A percentile compares a stretch with the other conserved stretches of the same genome.
These are phyloP conservation scores for Leishmania martiniquensis DNA, from an alignment of 208 protist genomes.

Conservation along the genomic window DNA sequence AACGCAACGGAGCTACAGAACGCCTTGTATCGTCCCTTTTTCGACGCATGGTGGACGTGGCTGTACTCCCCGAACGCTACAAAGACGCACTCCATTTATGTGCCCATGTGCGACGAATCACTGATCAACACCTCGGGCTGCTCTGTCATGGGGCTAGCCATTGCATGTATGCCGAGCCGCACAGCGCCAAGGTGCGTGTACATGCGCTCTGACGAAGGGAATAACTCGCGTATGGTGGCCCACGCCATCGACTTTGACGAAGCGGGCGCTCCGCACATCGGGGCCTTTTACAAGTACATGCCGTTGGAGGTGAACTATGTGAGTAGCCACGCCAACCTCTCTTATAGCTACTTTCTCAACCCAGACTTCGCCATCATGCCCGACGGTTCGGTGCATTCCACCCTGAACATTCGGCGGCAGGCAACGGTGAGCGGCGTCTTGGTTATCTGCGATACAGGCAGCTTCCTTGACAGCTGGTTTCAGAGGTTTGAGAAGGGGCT, in stretches of 20 bases:
- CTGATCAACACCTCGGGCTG: conserved; percentile 23
- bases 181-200: conserved; percentile 17
- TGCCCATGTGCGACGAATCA: conserved; percentile 37
- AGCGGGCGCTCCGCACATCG: not conserved
- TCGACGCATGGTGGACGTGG: conserved; percentile 34
- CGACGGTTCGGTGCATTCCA: conserved; percentile 1
- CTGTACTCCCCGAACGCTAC: conserved; percentile 18
- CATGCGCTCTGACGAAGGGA: conserved; percentile 16
- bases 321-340: conserved; percentile 4
- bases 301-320: conserved; percentile 7
- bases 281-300: not conserved
- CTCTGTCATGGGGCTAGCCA: conserved; percentile 29
- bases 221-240: conserved; percentile 8
- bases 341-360: conserved; percentile 24
- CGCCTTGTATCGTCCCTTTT: conserved; percentile 35
- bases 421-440: conserved; percentile 1
- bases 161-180: conserved; percentile 20
- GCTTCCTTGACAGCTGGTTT: conserved; percentile 47
- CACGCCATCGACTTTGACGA: conserved; percentile 11
- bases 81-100: conserved; percentile 33
- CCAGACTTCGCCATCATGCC: conserved; percentile 3
- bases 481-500: conserved; percentile 33
- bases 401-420: conserved; percentile 32
- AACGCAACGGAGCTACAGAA: conserved; percentile 18
- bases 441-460: conserved; percentile 36